Evolutionary conservation across 306 rosid genomes (phyloP).

Genomic region (Cucurbita pepo): DNA sequence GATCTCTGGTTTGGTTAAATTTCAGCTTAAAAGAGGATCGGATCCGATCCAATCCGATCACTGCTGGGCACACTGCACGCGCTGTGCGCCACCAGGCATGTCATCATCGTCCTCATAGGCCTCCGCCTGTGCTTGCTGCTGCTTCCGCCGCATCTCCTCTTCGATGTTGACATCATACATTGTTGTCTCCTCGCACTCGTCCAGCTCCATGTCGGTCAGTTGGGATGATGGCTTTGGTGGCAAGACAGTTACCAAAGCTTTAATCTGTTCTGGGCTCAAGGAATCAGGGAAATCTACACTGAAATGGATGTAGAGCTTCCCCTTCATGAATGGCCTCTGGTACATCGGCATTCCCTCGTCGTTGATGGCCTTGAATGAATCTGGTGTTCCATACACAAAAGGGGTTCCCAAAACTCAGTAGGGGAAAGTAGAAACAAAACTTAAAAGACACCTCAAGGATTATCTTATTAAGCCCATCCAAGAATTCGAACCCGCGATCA

Average conservation of each 20-base stretch:
- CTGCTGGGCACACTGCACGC: constrained; percentile 16
- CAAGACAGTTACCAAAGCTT: constrained; percentile 47
- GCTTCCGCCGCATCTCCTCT: constrained; percentile 72
- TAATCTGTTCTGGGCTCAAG: constrained; percentile 40
- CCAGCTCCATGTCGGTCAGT: constrained; percentile 76
- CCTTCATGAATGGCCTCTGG: constrained; percentile 89
- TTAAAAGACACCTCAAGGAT: too few species aligned
- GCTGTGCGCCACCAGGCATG: constrained; percentile 11
- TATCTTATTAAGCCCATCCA: too few species aligned
- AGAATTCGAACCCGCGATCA: too few species aligned
- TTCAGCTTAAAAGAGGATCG: neutral
- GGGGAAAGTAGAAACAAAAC: neutral
- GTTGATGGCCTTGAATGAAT: constrained; percentile 67
- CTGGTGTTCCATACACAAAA: constrained; percentile 15
- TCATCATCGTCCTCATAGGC: constrained; percentile 79
- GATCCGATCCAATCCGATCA: neutral
- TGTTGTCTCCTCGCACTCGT: constrained; percentile 89
- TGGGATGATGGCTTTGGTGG: constrained; percentile 43
- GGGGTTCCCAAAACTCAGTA: neutral
- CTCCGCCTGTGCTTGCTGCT: constrained; percentile 37
- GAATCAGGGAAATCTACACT: constrained; percentile 72
- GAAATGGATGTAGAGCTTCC: constrained; percentile 80
- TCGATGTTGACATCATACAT: constrained; percentile 75
- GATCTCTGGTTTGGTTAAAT: neutral
- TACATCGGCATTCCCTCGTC: constrained; percentile 94